Conservation (phyloP, 106 monocot species). For the Gastrodia elata region DNA sequence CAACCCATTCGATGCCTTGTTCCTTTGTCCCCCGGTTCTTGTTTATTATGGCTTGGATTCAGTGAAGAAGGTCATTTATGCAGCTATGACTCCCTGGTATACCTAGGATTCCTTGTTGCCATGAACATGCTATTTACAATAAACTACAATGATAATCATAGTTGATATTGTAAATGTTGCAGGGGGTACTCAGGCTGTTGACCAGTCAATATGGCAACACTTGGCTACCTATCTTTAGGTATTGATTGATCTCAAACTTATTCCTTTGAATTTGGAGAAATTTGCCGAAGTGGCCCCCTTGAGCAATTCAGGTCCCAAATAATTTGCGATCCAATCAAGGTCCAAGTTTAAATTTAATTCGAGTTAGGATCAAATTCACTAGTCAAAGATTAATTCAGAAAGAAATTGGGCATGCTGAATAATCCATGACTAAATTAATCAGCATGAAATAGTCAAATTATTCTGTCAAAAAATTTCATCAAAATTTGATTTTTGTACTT, state of each 20-base stretch:
- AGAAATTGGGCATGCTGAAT: no score
- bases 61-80: constrained; percentile 88
- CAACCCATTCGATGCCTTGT: constrained; percentile 42
- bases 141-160: constrained; percentile 8
- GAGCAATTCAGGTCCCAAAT: no score
- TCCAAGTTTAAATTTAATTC: no score
- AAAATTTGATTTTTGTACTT: not conserved
- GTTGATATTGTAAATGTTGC: constrained; percentile 6
- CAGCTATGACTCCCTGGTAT: constrained; percentile 79
- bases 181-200: constrained; percentile 79
- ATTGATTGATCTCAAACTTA: not conserved
- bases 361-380: no score
- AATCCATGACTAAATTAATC: no score
- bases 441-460: no score
- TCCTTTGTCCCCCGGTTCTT: constrained; percentile 66
- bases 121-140: not conserved
- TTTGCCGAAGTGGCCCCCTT: no score
- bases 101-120: not conserved
- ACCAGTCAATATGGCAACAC: constrained; percentile 58
- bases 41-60: constrained; percentile 85
- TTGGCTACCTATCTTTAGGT: constrained; percentile 99
- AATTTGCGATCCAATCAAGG: no score
- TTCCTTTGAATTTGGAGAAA: no score
- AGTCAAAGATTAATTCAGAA: no score
- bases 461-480: no score